These are phyloP conservation scores for Golubevia sp. DNA, from an alignment of 1,284 basidiomycete genomes.

Conservation along the genomic window DNA sequence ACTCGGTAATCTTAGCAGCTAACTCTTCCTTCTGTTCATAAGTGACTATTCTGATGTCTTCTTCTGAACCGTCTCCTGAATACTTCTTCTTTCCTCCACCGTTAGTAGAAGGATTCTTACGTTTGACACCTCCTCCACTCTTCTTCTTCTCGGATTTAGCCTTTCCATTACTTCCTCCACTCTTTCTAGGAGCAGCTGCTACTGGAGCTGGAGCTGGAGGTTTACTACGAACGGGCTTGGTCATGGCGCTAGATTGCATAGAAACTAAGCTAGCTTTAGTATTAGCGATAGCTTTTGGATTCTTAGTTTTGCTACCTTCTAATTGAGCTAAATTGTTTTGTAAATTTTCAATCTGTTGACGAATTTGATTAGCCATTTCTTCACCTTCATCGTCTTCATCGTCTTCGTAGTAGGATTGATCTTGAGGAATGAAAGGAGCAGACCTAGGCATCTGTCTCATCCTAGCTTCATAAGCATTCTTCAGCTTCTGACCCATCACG, in stretches of 20 bases:
- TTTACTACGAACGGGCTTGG: no score
- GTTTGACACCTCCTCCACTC: not conserved
- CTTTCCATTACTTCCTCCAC: not conserved
- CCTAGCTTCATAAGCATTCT: no score
- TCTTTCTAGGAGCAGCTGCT: not conserved
- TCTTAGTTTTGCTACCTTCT: slow-evolving; percentile 44
- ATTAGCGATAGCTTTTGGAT: slow-evolving; percentile 39
- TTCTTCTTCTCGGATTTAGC: slow-evolving; percentile 2
- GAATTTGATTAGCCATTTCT: slow-evolving; percentile 16
- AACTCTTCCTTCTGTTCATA: slow-evolving; percentile 61
- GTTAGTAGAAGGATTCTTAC: no score
- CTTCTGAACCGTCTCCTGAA: slow-evolving; percentile 35
- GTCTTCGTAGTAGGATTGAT: slow-evolving; percentile 16
- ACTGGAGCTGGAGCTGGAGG: no score
- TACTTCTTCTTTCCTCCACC: slow-evolving; percentile 11
- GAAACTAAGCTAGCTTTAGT: slow-evolving; percentile 41
- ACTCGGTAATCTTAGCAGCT: slow-evolving; percentile 57
- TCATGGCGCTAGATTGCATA: slow-evolving; percentile 17
- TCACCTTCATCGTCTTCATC: slow-evolving; percentile 25
- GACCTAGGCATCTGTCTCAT: no score
- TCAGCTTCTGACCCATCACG: slow-evolving; percentile 49
- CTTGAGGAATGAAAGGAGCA: no score
- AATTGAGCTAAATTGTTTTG: slow-evolving; percentile 40
- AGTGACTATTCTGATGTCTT: slow-evolving; percentile 52
- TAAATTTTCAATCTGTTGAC: slow-evolving; percentile 43